Evolutionary conservation across 495 filamentous ascomycete genomes (phyloP).

Genomic region (Penicillium simplicissimum): DNA sequence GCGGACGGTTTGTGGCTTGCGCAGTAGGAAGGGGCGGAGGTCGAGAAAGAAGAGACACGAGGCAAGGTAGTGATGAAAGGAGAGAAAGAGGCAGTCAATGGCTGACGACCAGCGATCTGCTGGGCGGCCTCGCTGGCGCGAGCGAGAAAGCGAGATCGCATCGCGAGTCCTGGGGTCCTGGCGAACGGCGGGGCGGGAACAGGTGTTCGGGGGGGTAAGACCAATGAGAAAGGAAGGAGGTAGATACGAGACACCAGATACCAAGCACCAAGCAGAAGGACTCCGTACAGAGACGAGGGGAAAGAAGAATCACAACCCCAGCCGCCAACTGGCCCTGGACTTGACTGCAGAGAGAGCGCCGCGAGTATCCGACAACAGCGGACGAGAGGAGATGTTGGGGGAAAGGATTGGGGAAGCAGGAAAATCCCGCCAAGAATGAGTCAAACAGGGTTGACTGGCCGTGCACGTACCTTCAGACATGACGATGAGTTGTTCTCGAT

Average conservation of each 20-base stretch:
- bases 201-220: conserved; percentile 13
- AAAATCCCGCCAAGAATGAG: conserved; percentile 17
- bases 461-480: conserved; percentile 27
- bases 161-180: conserved; percentile 31
- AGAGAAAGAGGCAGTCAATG: not conserved
- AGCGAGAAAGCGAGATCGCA: conserved; percentile 19
- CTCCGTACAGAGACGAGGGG: not conserved
- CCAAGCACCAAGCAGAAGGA: not conserved
- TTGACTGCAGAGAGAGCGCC: conserved; percentile 7
- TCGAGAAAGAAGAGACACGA: conserved; percentile 23
- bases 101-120: conserved; percentile 5
- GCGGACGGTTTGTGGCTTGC: conserved; percentile 10
- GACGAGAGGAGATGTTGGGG: conserved; percentile 12
- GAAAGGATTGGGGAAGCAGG: conserved; percentile 12
- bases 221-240: conserved; percentile 8
- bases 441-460: conserved; percentile 5
- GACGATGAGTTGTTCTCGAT: not conserved
- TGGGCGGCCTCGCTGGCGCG: conserved; percentile 6
- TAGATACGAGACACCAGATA: not conserved
- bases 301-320: not conserved
- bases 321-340: conserved; percentile 3
- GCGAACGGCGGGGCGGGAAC: conserved; percentile 19
- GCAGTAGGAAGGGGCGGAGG: conserved; percentile 25
- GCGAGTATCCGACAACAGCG: conserved; percentile 8
- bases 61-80: not conserved